Evolutionary conservation across 2,329 filamentous ascomycete species (phyloP).

Genomic region (Rosellinia necatrix): DNA sequence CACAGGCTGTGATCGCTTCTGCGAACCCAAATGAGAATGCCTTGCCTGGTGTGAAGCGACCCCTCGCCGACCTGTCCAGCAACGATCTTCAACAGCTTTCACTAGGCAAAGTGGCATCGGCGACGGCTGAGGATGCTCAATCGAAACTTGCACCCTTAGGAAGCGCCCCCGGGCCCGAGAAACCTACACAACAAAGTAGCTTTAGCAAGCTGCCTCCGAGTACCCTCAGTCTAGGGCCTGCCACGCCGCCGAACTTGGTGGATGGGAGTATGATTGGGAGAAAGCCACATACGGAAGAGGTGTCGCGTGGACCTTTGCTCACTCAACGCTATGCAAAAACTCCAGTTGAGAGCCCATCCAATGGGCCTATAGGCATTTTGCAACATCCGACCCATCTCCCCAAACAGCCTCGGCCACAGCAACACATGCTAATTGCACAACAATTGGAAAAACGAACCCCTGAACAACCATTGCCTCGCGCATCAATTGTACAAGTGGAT

Average conservation of each 20-base stretch:
- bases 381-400: not conserved
- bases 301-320: constrained; percentile 1
- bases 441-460: not conserved
- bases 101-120: constrained; percentile 16
- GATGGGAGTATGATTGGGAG: not conserved
- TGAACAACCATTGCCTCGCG: not conserved
- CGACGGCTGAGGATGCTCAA: constrained; percentile 20
- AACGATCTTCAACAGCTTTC: constrained; percentile 16
- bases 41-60: constrained; percentile 22
- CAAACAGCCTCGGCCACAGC: constrained; percentile 8
- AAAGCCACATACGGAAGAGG: not conserved
- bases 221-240: not conserved
- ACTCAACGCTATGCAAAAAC: constrained; percentile 6
- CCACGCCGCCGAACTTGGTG: not conserved
- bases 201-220: constrained; percentile 3
- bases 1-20: constrained; percentile 16
- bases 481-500: constrained; percentile 28
- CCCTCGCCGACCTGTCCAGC: constrained; percentile 20
- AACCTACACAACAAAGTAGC: constrained; percentile 4
- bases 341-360: not conserved
- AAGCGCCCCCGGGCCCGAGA: not conserved
- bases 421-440: not conserved
- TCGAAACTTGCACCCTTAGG: constrained; percentile 6
- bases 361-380: not conserved
- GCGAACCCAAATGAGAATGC: constrained; percentile 28